Conservation (phyloP, 495 filamentous ascomycete genomes). For the Hypomontagnella monticulosa region DNA sequence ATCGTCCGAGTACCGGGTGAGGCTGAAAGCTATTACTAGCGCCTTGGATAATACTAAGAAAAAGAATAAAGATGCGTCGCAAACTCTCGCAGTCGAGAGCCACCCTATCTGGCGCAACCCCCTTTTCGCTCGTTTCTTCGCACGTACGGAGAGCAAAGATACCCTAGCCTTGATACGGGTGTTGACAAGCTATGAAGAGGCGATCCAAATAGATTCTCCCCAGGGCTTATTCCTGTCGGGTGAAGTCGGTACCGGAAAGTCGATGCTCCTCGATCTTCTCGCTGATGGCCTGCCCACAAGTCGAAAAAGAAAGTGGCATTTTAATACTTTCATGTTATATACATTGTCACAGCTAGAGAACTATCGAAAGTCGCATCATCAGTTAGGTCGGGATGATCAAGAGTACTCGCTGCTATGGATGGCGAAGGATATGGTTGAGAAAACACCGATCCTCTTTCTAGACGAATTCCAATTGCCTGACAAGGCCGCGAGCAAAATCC, state of each 20-base stretch:
- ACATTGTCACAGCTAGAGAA: slow-evolving; percentile 69
- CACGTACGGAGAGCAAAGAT: slow-evolving; percentile 50
- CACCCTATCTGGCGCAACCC: slow-evolving; percentile 62
- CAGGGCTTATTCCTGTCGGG: slow-evolving; percentile 73
- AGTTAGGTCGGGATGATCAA: slow-evolving; percentile 41
- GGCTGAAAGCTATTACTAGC: slow-evolving; percentile 61
- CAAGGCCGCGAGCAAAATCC: slow-evolving; percentile 71
- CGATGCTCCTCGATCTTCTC: slow-evolving; percentile 75
- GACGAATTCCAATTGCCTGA: slow-evolving; percentile 82
- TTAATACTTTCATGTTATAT: slow-evolving; percentile 80
- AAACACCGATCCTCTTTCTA: slow-evolving; percentile 74
- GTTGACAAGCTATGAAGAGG: slow-evolving; percentile 70
- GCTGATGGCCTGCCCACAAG: slow-evolving; percentile 71
- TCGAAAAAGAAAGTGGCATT: slow-evolving; percentile 76
- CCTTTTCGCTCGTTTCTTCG: slow-evolving; percentile 58
- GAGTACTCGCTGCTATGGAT: slow-evolving; percentile 72
- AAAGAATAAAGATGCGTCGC: slow-evolving; percentile 27
- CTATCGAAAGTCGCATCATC: slow-evolving; percentile 56
- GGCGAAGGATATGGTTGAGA: slow-evolving; percentile 72
- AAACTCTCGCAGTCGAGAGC: slow-evolving; percentile 50
- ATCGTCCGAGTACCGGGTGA: slow-evolving; percentile 65
- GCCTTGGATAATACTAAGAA: slow-evolving; percentile 50
- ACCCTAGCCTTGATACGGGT: slow-evolving; percentile 67
- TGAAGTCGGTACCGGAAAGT: slow-evolving; percentile 77
- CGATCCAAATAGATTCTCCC: slow-evolving; percentile 68